These are phyloP conservation scores for Coriolopsis trogii DNA, from an alignment of 1,284 basidiomycete genomes.

Conservation along the genomic window DNA sequence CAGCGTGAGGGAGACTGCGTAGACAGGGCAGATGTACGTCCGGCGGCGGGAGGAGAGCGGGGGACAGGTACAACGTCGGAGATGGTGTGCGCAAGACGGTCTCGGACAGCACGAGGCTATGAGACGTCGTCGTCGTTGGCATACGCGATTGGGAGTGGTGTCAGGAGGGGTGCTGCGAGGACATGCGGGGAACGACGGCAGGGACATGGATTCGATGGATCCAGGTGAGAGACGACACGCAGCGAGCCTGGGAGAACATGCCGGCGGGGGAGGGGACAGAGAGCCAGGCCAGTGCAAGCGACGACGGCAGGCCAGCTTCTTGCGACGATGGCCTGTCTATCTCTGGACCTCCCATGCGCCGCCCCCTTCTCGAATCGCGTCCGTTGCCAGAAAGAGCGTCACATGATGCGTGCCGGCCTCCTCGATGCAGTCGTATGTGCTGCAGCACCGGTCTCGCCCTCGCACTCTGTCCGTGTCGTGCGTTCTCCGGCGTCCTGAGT, in stretches of 20 bases:
- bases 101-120: constrained; percentile 23
- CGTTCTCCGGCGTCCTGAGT: constrained; percentile 4
- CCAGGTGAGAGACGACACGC: constrained; percentile 6
- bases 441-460: constrained; percentile 12
- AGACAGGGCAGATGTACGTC: neutral
- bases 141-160: neutral
- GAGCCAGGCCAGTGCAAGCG: constrained; percentile 7
- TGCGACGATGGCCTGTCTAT: too few relatives aligned
- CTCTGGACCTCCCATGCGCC: constrained; percentile 5
- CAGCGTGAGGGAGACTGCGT: neutral
- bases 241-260: neutral
- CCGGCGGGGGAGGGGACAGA: neutral
- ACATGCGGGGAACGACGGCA: neutral
- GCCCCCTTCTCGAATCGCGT: constrained; percentile 10
- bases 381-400: constrained; percentile 10
- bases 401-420: constrained; percentile 1
- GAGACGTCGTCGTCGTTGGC: constrained; percentile 12
- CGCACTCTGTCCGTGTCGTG: too few relatives aligned
- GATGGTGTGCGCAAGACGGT: constrained; percentile 8
- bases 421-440: constrained; percentile 9
- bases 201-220: neutral
- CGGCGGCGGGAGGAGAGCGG: neutral
- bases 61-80: neutral
- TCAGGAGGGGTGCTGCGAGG: neutral
- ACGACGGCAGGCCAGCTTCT: constrained; percentile 16